phyloP scores from a whole-genome alignment of 306 rosid genomes.

The Quercus berberidifolia region DNA sequence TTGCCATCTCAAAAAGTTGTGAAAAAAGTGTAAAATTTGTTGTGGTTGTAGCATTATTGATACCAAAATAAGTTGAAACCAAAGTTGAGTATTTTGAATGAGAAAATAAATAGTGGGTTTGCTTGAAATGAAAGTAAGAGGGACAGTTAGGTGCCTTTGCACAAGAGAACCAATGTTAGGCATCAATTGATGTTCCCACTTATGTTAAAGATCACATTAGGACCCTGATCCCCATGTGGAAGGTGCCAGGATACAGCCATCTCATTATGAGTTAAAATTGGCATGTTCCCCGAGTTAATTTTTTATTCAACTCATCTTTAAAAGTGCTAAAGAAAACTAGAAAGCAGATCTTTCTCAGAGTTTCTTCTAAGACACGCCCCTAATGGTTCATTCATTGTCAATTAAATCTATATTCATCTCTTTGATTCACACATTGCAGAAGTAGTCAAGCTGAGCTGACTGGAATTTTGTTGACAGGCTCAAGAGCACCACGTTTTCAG shows the following conservation, averaged over 20 bases:
- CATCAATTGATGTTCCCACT: constrained; percentile 37
- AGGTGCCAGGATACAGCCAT: constrained; percentile 26
- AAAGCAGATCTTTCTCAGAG: neutral
- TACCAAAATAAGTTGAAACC: constrained; percentile 13
- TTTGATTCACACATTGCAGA: neutral
- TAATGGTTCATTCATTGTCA: neutral
- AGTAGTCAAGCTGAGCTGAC: neutral
- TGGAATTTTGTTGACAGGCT: neutral
- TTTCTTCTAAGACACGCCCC: neutral
- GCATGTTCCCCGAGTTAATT: neutral
- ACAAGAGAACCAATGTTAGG: constrained; percentile 26
- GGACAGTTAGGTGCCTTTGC: constrained; percentile 49
- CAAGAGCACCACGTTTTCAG: neutral
- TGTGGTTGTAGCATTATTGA: no score
- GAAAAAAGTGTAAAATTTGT: no score
- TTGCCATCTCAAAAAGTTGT: no score
- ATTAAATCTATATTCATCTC: neutral
- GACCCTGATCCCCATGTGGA: constrained; percentile 36
- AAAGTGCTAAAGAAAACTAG: neutral
- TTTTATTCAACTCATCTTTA: neutral
- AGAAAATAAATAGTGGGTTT: constrained; percentile 11
- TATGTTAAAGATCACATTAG: constrained; percentile 10
- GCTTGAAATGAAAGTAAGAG: constrained; percentile 25
- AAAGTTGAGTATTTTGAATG: constrained; percentile 7
- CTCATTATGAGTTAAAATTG: neutral